These are phyloP conservation scores for Choanephora cucurbitarum DNA, from an alignment of 371 early-diverging fungal species.

Conservation along the genomic window DNA sequence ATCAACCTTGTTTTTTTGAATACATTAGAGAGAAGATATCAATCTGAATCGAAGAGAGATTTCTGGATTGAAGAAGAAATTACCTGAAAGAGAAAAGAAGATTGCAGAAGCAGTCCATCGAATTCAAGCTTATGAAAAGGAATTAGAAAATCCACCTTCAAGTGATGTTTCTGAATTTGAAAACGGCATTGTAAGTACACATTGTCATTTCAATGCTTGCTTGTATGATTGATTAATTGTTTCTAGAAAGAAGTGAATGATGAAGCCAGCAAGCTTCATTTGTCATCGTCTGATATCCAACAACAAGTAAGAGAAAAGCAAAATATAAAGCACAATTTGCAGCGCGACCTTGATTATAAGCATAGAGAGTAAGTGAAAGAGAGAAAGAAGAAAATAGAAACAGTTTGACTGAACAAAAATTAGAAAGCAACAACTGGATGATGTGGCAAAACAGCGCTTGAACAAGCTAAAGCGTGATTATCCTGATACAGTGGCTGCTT, in stretches of 20 bases:
- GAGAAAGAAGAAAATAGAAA: neutral
- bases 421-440: constrained; percentile 58
- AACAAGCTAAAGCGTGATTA: constrained; percentile 41
- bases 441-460: constrained; percentile 54
- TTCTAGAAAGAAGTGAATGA: constrained; percentile 15
- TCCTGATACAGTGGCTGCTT: constrained; percentile 59
- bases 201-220: too few relatives aligned
- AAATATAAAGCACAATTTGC: neutral
- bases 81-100: constrained; percentile 36
- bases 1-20: too few relatives aligned
- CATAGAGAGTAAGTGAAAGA: constrained; percentile 22
- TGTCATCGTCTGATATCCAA: neutral
- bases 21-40: constrained; percentile 6
- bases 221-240: too few relatives aligned
- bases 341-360: constrained; percentile 26
- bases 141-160: constrained; percentile 32
- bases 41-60: constrained; percentile 18
- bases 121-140: constrained; percentile 49
- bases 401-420: too few relatives aligned
- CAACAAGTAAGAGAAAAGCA: neutral
- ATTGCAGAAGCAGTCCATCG: constrained; percentile 45
- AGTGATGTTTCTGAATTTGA: constrained; percentile 37
- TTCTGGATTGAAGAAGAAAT: constrained; percentile 33
- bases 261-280: constrained; percentile 8
- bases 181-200: constrained; percentile 43